Conservation (phyloP, 2,329 filamentous ascomycete species). For the Coleophoma crateriformis region DNA sequence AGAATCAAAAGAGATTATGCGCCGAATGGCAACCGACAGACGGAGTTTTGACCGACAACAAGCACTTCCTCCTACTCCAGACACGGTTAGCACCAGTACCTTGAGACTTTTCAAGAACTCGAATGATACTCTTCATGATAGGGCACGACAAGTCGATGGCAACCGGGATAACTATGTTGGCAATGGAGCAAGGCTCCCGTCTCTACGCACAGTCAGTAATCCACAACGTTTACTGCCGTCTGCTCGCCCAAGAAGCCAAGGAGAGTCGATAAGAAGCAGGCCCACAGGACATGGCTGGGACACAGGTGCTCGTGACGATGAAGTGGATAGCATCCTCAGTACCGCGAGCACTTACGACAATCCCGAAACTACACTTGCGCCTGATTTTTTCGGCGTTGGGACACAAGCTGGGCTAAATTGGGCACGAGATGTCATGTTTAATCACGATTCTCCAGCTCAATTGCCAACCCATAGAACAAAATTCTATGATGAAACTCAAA, state of each 20-base stretch:
- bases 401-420: conserved; percentile 10
- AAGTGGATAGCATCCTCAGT: conserved; percentile 18
- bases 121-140: conserved; percentile 36
- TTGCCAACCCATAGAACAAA: conserved; percentile 12
- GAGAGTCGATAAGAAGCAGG: conserved; percentile 25
- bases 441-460: conserved; percentile 9
- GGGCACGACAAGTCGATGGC: conserved; percentile 3
- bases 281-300: conserved; percentile 29
- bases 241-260: conserved; percentile 24
- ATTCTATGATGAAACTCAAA: conserved; percentile 12
- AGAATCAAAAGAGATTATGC: conserved; percentile 6
- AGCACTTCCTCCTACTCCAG: conserved; percentile 27
- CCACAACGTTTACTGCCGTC: conserved; percentile 3
- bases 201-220: too few species aligned
- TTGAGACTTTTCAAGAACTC: conserved; percentile 42
- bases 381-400: conserved; percentile 19
- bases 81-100: conserved; percentile 26
- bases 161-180: neutral
- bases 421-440: conserved; percentile 21
- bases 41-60: conserved; percentile 29
- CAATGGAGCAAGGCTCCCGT: too few species aligned
- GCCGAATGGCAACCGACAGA: conserved; percentile 18
- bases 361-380: conserved; percentile 6
- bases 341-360: conserved; percentile 14
- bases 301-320: conserved; percentile 23